phyloP scores from a whole-genome alignment of 2,329 filamentous ascomycete species.

The Cercospora beticola region DNA sequence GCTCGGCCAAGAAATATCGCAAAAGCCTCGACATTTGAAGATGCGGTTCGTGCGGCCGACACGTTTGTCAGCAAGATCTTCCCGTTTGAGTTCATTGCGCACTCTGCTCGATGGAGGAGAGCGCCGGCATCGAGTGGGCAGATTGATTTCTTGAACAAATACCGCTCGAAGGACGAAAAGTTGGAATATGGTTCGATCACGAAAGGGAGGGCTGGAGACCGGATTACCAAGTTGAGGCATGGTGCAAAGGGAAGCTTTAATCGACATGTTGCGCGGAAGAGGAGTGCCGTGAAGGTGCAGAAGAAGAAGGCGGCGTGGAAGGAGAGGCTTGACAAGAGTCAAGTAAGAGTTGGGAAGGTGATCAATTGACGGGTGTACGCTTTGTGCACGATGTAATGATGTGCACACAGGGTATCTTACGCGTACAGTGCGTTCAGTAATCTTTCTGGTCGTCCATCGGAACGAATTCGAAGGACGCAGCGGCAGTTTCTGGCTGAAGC shows the following conservation, averaged over 20 bases:
- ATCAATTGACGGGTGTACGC: not conserved
- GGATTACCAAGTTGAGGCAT: constrained; percentile 89
- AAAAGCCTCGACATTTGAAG: constrained; percentile 62
- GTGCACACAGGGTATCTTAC: not conserved
- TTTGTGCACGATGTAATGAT: not conserved
- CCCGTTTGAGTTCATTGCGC: constrained; percentile 61
- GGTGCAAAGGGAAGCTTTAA: constrained; percentile 68
- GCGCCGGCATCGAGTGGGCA: constrained; percentile 61
- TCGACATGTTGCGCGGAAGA: constrained; percentile 35
- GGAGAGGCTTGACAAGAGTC: constrained; percentile 35
- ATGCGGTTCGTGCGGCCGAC: constrained; percentile 82
- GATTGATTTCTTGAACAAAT: constrained; percentile 68
- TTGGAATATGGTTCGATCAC: constrained; percentile 60
- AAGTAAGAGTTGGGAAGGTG: constrained; percentile 1
- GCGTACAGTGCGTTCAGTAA: not conserved
- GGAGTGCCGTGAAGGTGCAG: constrained; percentile 36
- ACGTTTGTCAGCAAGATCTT: constrained; percentile 49
- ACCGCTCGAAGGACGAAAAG: constrained; percentile 56
- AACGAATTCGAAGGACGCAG: not conserved
- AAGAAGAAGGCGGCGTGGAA: constrained; percentile 51
- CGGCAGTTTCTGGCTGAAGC: not conserved
- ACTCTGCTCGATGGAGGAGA: constrained; percentile 68
- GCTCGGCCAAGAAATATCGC: constrained; percentile 69
- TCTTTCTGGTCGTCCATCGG: not conserved
- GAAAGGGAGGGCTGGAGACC: constrained; percentile 79